Evolutionary conservation across 2,329 filamentous ascomycete species (phyloP).

Genomic region (Thielaviopsis populi): DNA sequence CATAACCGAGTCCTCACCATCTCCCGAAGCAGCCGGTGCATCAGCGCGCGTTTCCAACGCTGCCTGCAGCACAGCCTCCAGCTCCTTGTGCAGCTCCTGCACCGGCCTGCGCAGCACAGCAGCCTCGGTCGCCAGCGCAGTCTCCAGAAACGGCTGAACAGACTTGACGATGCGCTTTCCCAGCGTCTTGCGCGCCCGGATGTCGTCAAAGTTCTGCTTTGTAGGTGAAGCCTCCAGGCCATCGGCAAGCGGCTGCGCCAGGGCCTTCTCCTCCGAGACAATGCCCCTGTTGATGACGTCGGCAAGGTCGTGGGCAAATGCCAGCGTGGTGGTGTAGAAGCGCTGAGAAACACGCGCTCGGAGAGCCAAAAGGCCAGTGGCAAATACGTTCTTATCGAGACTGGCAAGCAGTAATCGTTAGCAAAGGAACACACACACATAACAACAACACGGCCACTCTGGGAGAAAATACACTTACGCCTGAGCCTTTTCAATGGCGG

Average conservation of each 20-base stretch:
- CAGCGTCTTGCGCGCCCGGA: constrained; percentile 68
- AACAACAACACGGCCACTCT: background rate
- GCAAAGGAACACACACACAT: background rate
- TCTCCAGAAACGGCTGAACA: constrained; percentile 62
- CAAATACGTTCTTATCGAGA: constrained; percentile 49
- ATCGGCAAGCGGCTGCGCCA: constrained; percentile 22
- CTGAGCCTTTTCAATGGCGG: constrained; percentile 66
- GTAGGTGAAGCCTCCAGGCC: constrained; percentile 33
- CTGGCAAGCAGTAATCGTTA: constrained; percentile 26
- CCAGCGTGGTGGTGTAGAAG: constrained; percentile 42
- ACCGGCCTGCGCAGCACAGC: constrained; percentile 57
- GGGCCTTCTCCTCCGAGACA: constrained; percentile 27
- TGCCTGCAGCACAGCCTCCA: constrained; percentile 58
- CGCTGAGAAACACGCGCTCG: constrained; percentile 39
- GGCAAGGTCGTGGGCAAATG: constrained; percentile 43
- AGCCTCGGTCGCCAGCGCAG: constrained; percentile 65
- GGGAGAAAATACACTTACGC: constrained; percentile 43
- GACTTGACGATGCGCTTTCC: constrained; percentile 79
- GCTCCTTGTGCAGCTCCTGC: constrained; percentile 54
- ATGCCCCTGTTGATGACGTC: constrained; percentile 39
- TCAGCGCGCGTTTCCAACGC: constrained; percentile 36
- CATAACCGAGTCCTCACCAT: constrained; percentile 17
- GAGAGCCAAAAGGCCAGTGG: constrained; percentile 34
- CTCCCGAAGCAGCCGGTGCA: background rate
- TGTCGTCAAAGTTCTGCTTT: constrained; percentile 45